Percentiles rank a stretch among this genome's conserved stretches.
Evolutionary conservation across 805 yeast species (phyloP).

Genomic region (Sungouiozyma ichnusensis): DNA sequence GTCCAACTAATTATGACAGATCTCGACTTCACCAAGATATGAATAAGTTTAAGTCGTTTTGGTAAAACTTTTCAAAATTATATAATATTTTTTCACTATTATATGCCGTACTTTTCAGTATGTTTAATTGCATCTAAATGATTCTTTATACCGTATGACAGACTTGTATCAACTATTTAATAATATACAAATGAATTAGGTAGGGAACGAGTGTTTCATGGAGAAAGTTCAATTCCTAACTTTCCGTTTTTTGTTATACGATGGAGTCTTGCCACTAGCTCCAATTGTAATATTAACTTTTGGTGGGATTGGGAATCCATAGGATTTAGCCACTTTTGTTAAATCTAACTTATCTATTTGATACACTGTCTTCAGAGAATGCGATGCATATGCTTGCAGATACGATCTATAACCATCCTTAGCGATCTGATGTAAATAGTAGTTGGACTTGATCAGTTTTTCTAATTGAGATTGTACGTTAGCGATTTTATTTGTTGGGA

Average conservation of each 20-base stretch:
- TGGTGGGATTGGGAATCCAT: slow-evolving; percentile 93
- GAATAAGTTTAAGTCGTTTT: too few species aligned
- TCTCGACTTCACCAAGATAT: too few species aligned
- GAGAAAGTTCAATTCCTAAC: neutral
- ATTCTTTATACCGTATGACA: too few species aligned
- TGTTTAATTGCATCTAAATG: too few species aligned
- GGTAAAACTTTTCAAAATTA: too few species aligned
- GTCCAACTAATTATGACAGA: neutral
- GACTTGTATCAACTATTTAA: too few species aligned
- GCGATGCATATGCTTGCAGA: slow-evolving; percentile 94
- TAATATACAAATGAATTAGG: neutral
- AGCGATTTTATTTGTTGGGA: slow-evolving; percentile 88
- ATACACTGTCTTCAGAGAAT: slow-evolving; percentile 90
- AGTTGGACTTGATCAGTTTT: slow-evolving; percentile 81
- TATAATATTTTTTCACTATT: too few species aligned
- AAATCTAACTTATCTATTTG: slow-evolving; percentile 91
- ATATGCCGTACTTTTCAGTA: too few species aligned
- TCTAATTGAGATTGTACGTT: slow-evolving; percentile 85
- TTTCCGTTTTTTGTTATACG: slow-evolving; percentile 16
- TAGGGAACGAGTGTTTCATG: neutral
- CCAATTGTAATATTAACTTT: slow-evolving; percentile 95
- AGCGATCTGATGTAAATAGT: slow-evolving; percentile 90
- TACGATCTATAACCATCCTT: slow-evolving; percentile 96
- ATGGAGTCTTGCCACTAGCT: slow-evolving; percentile 64
- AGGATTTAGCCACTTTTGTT: slow-evolving; percentile 88